phyloP scores from a whole-genome alignment of 1,139 yeast species.

The Kazachstania sp. region DNA sequence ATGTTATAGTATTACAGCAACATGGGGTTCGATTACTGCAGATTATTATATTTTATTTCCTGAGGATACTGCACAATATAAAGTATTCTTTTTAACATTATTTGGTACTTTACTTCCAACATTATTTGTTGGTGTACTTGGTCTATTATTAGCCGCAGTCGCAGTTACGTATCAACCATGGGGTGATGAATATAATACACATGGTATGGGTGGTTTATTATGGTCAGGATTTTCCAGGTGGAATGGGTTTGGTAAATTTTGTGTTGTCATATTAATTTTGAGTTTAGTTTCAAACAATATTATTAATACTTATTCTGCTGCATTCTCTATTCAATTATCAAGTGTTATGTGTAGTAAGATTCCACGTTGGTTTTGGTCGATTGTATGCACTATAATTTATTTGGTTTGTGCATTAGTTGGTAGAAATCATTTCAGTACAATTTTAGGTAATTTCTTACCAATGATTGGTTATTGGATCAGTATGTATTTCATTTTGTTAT shows the following conservation, averaged over 20 bases:
- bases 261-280: slow-evolving; percentile 58
- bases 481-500: slow-evolving; percentile 61
- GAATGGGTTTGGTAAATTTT: slow-evolving; percentile 72
- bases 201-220: slow-evolving; percentile 75
- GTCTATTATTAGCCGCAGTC: slow-evolving; percentile 61
- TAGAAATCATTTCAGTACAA: slow-evolving; percentile 61
- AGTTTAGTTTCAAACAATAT: slow-evolving; percentile 76
- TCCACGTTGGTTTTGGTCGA: slow-evolving; percentile 77
- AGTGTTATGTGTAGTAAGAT: slow-evolving; percentile 52
- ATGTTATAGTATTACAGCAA: slow-evolving; percentile 71
- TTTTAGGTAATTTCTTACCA: slow-evolving; percentile 80
- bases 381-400: slow-evolving; percentile 55
- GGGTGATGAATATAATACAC: slow-evolving; percentile 46
- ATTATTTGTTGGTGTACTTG: slow-evolving; percentile 66
- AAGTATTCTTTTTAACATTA: slow-evolving; percentile 55
- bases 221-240: slow-evolving; percentile 62
- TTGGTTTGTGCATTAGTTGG: slow-evolving; percentile 71
- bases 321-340: slow-evolving; percentile 67
- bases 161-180: slow-evolving; percentile 56
- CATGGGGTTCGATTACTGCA: slow-evolving; percentile 85
- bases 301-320: slow-evolving; percentile 75
- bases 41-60: slow-evolving; percentile 83
- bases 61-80: slow-evolving; percentile 52
- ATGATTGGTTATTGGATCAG: slow-evolving; percentile 94
- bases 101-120: slow-evolving; percentile 67